These are phyloP conservation scores for Calocybe gangraenosa DNA, from an alignment of 768 basidiomycete genomes.

Conservation along the genomic window DNA sequence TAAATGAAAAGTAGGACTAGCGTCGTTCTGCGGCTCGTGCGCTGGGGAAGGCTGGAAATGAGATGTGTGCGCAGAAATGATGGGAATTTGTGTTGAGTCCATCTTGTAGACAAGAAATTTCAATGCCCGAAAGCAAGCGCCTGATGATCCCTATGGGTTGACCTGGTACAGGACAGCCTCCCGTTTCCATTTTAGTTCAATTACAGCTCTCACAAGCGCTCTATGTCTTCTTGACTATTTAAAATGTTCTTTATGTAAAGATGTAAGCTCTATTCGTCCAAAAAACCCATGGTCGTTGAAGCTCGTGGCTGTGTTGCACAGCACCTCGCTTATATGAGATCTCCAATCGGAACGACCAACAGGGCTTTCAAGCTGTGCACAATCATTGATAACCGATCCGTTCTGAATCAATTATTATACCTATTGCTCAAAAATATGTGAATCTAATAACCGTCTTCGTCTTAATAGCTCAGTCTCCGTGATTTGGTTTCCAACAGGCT, in stretches of 20 bases:
- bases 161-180: slow-evolving; percentile 9
- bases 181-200: slow-evolving; percentile 1
- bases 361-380: slow-evolving; percentile 28
- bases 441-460: slow-evolving; percentile 71
- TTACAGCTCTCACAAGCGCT: neutral
- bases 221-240: slow-evolving; percentile 2
- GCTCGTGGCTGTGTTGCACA: slow-evolving; percentile 38
- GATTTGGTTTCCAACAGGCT: slow-evolving; percentile 61
- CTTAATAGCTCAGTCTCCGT: slow-evolving; percentile 77
- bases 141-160: slow-evolving; percentile 8
- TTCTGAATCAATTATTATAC: slow-evolving; percentile 9
- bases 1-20: slow-evolving; percentile 12
- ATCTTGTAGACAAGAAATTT: slow-evolving; percentile 20
- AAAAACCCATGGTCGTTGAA: slow-evolving; percentile 6
- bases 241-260: neutral
- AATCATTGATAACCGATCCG: slow-evolving; percentile 18
- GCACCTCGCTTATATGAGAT: slow-evolving; percentile 30
- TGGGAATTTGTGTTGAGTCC: slow-evolving; percentile 24
- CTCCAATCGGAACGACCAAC: slow-evolving; percentile 17
- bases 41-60: slow-evolving; percentile 23
- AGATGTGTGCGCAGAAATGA: slow-evolving; percentile 22
- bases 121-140: slow-evolving; percentile 20
- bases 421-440: slow-evolving; percentile 55
- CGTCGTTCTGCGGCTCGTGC: slow-evolving; percentile 22
- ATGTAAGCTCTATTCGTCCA: slow-evolving; percentile 2